Evolutionary conservation across 257 asterid genomes (phyloP).

Genomic region (Plantago ovata): DNA sequence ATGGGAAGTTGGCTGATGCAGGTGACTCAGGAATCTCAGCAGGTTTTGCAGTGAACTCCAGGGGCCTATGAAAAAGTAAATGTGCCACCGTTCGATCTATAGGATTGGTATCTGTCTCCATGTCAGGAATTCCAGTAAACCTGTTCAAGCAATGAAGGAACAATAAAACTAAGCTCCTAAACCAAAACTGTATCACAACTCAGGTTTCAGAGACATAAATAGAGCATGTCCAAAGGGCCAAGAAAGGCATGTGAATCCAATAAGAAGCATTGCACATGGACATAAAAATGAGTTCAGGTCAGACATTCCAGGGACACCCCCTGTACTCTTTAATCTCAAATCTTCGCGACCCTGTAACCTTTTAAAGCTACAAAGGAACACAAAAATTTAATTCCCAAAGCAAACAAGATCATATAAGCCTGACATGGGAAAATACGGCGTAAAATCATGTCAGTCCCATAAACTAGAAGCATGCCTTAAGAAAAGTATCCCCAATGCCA

Average conservation of each 20-base stretch:
- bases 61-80: conserved; percentile 74
- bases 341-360: no score
- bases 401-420: no score
- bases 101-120: conserved; percentile 79
- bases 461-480: no score
- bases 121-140: conserved; percentile 45
- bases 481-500: no score
- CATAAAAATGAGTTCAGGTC: no score
- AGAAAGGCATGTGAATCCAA: background rate
- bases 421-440: no score
- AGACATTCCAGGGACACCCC: no score
- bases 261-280: background rate
- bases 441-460: no score
- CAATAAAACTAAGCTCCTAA: conserved; percentile 1
- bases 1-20: conserved; percentile 36
- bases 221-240: background rate
- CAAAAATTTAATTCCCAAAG: no score
- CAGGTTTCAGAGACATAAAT: background rate
- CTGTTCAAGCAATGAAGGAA: conserved; percentile 34
- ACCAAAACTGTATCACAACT: background rate
- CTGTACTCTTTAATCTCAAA: no score
- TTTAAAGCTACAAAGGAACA: no score
- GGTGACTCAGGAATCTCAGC: conserved; percentile 48
- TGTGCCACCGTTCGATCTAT: conserved; percentile 84
- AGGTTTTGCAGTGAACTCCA: conserved; percentile 45